These are phyloP conservation scores for Ochromonadaceae sp. DNA, from an alignment of 352 stramenopile genomes.

Conservation along the genomic window DNA sequence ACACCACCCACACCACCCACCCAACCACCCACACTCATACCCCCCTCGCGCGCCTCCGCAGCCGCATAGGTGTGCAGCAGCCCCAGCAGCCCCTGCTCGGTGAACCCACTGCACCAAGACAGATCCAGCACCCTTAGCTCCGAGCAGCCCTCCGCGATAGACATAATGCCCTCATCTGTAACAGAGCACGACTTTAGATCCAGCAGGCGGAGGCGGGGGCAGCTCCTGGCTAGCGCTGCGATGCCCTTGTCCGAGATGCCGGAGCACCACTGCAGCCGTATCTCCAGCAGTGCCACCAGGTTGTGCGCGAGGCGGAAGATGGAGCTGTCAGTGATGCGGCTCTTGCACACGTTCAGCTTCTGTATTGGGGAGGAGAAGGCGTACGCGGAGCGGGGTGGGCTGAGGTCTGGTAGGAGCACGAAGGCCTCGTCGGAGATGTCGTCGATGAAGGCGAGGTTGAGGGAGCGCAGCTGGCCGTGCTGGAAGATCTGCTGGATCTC, in stretches of 20 bases:
- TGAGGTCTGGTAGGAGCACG: neutral
- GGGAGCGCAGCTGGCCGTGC: neutral
- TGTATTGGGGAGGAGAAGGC: neutral
- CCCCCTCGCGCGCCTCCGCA: neutral
- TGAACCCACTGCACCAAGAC: constrained; percentile 16
- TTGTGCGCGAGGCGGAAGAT: neutral
- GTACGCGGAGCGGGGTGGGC: neutral
- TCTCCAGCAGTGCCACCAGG: neutral
- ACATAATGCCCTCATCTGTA: neutral
- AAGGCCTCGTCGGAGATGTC: constrained; percentile 12
- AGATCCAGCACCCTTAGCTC: neutral
- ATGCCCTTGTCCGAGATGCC: constrained; percentile 6
- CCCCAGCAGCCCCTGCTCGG: no score
- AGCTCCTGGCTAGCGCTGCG: neutral
- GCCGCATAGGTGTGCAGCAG: no score
- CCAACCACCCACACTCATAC: neutral
- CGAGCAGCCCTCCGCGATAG: neutral
- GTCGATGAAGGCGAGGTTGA: constrained; percentile 15
- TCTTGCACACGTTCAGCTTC: neutral
- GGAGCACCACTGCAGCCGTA: neutral
- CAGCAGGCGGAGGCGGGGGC: neutral
- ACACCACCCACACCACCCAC: neutral
- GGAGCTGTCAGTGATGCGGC: neutral
- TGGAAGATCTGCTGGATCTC: constrained; percentile 3
- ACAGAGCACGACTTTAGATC: constrained; percentile 14